phyloP scores from a whole-genome alignment of 202 grass and related monocot genomes.

The Bolboschoenoplectus hybrid region DNA sequence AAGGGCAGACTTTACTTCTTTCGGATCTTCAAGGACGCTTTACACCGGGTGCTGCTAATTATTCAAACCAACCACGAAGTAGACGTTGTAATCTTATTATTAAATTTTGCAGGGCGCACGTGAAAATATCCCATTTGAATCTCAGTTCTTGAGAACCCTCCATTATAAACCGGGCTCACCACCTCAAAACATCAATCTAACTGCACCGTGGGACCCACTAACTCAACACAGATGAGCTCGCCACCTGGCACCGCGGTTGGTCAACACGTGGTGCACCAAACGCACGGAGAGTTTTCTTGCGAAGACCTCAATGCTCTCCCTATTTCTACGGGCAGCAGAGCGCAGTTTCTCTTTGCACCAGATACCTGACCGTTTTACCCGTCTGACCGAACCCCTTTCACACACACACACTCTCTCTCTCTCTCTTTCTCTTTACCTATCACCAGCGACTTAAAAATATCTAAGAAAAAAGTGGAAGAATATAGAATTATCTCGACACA shows the following conservation, averaged over 20 bases:
- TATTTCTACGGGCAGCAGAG: constrained; percentile 13
- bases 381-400: background rate
- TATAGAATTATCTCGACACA: background rate
- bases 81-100: constrained; percentile 14
- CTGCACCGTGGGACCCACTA: background rate
- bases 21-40: background rate
- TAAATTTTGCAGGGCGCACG: constrained; percentile 13
- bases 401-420: background rate
- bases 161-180: background rate
- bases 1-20: background rate
- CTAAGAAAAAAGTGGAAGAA: background rate
- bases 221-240: background rate
- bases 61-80: background rate
- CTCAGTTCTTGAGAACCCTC: background rate
- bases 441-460: background rate
- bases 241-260: background rate
- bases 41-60: background rate
- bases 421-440: background rate
- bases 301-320: background rate
- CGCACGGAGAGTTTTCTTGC: background rate
- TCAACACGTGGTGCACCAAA: background rate
- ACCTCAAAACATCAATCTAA: background rate
- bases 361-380: background rate
- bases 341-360: background rate
- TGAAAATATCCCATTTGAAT: background rate